phyloP scores from a whole-genome alignment of 164 flowering plant species.

The Houttuynia cordata region DNA sequence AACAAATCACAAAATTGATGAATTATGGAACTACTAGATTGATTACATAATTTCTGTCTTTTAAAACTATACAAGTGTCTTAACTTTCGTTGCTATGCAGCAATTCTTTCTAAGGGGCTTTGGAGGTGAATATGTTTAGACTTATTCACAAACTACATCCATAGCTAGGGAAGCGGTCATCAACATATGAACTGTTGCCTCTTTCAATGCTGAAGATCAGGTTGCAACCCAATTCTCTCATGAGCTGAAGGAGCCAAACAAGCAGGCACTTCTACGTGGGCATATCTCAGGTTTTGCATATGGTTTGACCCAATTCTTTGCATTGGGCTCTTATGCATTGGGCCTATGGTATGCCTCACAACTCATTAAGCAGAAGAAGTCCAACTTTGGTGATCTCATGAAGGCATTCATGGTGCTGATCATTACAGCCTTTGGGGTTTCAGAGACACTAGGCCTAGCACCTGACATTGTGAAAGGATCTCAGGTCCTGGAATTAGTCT shows the following conservation, averaged over 20 bases:
- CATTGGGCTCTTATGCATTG: conserved; percentile 54
- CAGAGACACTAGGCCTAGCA: conserved; percentile 64
- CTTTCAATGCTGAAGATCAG: conserved; percentile 58
- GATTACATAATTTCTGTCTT: no score
- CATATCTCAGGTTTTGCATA: conserved; percentile 67
- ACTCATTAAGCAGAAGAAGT: conserved; percentile 29
- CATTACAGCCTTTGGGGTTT: conserved; percentile 48
- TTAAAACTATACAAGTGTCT: background rate
- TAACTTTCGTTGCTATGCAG: no score
- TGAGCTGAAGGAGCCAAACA: conserved; percentile 35
- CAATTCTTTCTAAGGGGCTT: conserved; percentile 67
- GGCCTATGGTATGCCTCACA: conserved; percentile 74
- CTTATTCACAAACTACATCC: conserved; percentile 42
- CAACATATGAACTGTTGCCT: conserved; percentile 67
- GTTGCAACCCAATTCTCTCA: conserved; percentile 30
- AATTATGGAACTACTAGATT: no score
- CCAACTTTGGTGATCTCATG: conserved; percentile 53
- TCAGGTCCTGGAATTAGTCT: conserved; percentile 56
- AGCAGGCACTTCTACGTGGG: conserved; percentile 44
- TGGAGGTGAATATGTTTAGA: conserved; percentile 49
- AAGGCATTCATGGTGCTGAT: conserved; percentile 64
- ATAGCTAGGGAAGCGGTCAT: conserved; percentile 71
- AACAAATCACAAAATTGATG: background rate
- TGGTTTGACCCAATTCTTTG: conserved; percentile 49
- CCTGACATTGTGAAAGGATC: conserved; percentile 59